phyloP scores from a whole-genome alignment of 305 asterid genomes.

The Fraxinus albicans region DNA sequence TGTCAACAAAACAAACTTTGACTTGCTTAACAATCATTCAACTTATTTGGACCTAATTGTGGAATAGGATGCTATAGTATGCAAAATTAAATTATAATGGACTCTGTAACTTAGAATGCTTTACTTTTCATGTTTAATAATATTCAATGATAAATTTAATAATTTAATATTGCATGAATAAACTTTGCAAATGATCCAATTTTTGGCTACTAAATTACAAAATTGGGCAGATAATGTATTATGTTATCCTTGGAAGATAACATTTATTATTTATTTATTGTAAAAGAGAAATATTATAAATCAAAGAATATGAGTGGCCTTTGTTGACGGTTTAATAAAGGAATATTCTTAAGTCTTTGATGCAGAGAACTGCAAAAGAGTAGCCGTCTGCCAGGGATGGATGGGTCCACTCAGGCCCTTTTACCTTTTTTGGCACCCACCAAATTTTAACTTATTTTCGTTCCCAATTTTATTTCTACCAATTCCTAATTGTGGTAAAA shows the following conservation, averaged over 20 bases:
- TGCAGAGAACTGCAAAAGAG: background rate
- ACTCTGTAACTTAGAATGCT: too few species aligned
- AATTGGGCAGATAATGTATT: background rate
- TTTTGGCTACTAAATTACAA: background rate
- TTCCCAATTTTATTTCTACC: too few species aligned
- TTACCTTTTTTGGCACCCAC: conserved; percentile 8
- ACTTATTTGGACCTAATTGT: background rate
- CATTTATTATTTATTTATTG: too few species aligned
- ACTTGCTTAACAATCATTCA: background rate
- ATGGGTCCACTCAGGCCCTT: background rate
- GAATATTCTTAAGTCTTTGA: conserved; percentile 23
- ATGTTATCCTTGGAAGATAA: background rate
- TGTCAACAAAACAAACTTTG: background rate
- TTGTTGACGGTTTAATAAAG: conserved; percentile 16
- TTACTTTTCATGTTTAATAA: too few species aligned
- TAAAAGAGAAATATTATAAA: background rate
- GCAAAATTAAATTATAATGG: background rate
- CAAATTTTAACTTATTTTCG: background rate
- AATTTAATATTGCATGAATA: background rate
- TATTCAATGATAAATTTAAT: background rate
- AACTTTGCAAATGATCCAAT: background rate
- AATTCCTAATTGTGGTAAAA: background rate
- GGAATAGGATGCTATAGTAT: background rate
- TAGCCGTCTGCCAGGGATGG: conserved; percentile 13
- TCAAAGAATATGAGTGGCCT: background rate